phyloP scores from a whole-genome alignment of 345 rosid genomes.

The Raphanus sativus region DNA sequence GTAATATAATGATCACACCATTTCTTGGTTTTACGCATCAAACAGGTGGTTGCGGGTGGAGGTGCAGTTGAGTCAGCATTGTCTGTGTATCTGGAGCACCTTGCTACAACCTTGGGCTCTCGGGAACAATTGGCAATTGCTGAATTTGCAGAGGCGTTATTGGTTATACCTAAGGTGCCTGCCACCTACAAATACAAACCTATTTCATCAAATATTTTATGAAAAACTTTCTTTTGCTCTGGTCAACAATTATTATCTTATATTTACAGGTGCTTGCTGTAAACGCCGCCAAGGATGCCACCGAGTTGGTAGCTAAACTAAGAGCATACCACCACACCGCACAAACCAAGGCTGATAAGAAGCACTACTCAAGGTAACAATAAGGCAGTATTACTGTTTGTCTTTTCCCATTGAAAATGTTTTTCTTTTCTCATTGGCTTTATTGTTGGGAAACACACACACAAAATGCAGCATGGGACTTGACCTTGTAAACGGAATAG shows the following conservation, averaged over 20 bases:
- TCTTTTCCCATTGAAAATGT: constrained; percentile 3
- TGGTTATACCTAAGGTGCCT: constrained; percentile 88
- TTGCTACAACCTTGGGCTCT: constrained; percentile 89
- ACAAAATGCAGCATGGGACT: constrained; percentile 80
- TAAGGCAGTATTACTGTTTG: neutral
- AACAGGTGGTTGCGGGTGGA: constrained; percentile 96
- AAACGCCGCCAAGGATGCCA: constrained; percentile 95
- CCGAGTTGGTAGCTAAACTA: constrained; percentile 89
- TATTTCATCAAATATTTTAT: neutral
- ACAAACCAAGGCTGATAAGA: constrained; percentile 93
- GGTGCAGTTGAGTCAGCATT: constrained; percentile 96
- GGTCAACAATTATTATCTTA: neutral
- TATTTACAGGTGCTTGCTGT: constrained; percentile 81
- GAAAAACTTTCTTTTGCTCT: neutral
- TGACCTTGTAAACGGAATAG: constrained; percentile 74
- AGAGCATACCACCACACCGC: constrained; percentile 95
- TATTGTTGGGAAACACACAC: neutral
- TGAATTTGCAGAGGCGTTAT: constrained; percentile 87
- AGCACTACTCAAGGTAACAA: constrained; percentile 76
- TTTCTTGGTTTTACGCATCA: neutral
- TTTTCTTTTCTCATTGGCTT: neutral
- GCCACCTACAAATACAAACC: constrained; percentile 3
- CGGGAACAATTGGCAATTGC: constrained; percentile 95
- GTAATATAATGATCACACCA: neutral
- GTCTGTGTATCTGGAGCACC: constrained; percentile 88